A percentile compares a stretch with the other conserved stretches of the same genome.
Evolutionary conservation across 441 rosid species (phyloP).

Genomic region (Gossypium laxum): DNA sequence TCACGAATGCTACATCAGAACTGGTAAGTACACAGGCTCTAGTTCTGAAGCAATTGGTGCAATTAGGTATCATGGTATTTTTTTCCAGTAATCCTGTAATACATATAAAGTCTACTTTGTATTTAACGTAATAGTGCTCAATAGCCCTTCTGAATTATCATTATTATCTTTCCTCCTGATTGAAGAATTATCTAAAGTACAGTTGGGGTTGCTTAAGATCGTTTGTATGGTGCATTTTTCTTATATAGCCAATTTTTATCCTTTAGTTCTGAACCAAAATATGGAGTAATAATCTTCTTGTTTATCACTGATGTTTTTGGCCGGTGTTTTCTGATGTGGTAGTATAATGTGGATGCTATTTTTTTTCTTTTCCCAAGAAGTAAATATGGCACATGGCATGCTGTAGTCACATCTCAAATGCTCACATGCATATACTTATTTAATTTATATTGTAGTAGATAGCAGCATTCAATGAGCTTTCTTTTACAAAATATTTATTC

Average conservation of each 20-base stretch:
- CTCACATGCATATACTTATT: neutral
- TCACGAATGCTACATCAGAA: constrained; percentile 83
- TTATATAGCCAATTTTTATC: neutral
- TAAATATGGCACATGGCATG: neutral
- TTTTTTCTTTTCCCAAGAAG: neutral
- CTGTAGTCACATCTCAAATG: neutral
- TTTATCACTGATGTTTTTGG: neutral
- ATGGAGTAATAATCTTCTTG: constrained; percentile 3
- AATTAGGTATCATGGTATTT: neutral
- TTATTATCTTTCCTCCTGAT: neutral
- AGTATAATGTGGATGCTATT: neutral
- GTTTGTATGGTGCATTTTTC: neutral
- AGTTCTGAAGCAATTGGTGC: neutral
- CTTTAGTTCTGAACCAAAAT: neutral
- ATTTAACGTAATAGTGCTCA: neutral
- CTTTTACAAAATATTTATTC: constrained; percentile 10
- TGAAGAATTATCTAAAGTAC: constrained; percentile 1
- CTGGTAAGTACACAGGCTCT: constrained; percentile 41
- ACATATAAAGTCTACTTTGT: neutral
- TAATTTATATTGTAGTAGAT: neutral
- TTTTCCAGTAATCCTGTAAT: neutral
- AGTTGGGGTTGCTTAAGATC: neutral
- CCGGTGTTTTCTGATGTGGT: neutral
- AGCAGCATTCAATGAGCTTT: neutral
- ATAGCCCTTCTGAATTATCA: neutral